Evolutionary conservation across 2,329 filamentous ascomycete genomes (phyloP).

Genomic region (Exophiala viscosa): DNA sequence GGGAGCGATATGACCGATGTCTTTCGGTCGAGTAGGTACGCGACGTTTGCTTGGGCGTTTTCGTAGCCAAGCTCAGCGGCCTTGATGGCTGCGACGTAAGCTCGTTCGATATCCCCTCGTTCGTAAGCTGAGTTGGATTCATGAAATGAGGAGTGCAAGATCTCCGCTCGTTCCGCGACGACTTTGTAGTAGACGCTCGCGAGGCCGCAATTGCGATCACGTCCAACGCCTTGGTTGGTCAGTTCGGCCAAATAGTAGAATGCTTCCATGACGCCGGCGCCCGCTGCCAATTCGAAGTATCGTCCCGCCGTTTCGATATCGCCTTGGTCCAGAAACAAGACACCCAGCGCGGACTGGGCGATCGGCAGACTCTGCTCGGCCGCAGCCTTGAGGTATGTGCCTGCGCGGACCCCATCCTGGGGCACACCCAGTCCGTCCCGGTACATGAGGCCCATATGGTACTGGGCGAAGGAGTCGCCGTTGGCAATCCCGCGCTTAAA

Average conservation of each 20-base stretch:
- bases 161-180: conserved; percentile 70
- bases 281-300: conserved; percentile 82
- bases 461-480: conserved; percentile 78
- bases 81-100: conserved; percentile 77
- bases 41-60: conserved; percentile 82
- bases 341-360: conserved; percentile 77
- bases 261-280: conserved; percentile 80
- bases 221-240: conserved; percentile 72
- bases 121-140: conserved; percentile 83
- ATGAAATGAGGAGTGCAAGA: conserved; percentile 69
- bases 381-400: conserved; percentile 70
- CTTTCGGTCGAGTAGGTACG: conserved; percentile 74
- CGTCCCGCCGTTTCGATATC: conserved; percentile 74
- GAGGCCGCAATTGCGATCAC: conserved; percentile 72
- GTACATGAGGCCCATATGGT: conserved; percentile 78
- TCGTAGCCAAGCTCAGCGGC: conserved; percentile 92
- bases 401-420: conserved; percentile 67
- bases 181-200: conserved; percentile 80
- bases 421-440: conserved; percentile 71
- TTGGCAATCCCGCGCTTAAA: conserved; percentile 73
- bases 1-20: conserved; percentile 59
- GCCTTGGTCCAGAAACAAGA: conserved; percentile 82
- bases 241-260: conserved; percentile 91
- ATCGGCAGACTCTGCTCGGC: conserved; percentile 78
- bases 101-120: conserved; percentile 71